Percentiles rank a stretch among this genome's conserved stretches.
These are phyloP conservation scores for Monosporozyma unispora DNA, from an alignment of 805 yeast genomes.

Conservation along the genomic window DNA sequence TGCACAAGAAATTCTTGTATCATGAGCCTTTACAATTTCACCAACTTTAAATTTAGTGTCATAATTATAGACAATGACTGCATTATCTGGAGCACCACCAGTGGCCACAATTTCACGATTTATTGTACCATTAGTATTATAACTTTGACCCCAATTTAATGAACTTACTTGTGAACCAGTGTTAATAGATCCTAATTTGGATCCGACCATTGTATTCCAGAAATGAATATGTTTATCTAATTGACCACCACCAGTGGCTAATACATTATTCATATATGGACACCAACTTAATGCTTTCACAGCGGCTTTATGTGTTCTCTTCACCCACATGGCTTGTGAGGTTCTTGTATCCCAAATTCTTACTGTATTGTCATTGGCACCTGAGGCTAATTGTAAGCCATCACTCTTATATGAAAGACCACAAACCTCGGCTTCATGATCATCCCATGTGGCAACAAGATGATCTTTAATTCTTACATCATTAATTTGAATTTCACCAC, in stretches of 20 bases:
- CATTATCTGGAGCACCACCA: constrained; percentile 87
- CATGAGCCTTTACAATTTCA: constrained; percentile 80
- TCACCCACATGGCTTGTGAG: constrained; percentile 58
- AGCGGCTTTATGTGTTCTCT: constrained; percentile 82
- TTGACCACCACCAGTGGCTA: constrained; percentile 98
- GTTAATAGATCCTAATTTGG: constrained; percentile 74
- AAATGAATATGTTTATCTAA: constrained; percentile 81
- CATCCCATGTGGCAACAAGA: constrained; percentile 46
- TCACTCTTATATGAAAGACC: constrained; percentile 81
- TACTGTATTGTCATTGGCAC: constrained; percentile 91
- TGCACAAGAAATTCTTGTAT: constrained; percentile 74
- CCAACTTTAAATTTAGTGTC: constrained; percentile 84
- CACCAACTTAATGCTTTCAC: constrained; percentile 95
- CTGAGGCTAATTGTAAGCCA: constrained; percentile 79
- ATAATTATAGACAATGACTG: constrained; percentile 73
- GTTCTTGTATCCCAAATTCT: constrained; percentile 87
- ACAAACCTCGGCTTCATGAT: constrained; percentile 85
- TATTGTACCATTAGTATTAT: constrained; percentile 21
- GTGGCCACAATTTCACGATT: constrained; percentile 75
- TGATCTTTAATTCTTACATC: constrained; percentile 85
- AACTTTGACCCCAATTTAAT: constrained; percentile 72
- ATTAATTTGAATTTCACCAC: constrained; percentile 76
- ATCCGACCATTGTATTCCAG: constrained; percentile 92
- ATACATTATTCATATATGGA: constrained; percentile 69
- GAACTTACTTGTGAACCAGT: constrained; percentile 95